A percentile compares a stretch with the other conserved stretches of the same genome.
These are phyloP conservation scores for Brasilioporus rufonigricans DNA, from an alignment of 768 basidiomycete species.

Conservation along the genomic window DNA sequence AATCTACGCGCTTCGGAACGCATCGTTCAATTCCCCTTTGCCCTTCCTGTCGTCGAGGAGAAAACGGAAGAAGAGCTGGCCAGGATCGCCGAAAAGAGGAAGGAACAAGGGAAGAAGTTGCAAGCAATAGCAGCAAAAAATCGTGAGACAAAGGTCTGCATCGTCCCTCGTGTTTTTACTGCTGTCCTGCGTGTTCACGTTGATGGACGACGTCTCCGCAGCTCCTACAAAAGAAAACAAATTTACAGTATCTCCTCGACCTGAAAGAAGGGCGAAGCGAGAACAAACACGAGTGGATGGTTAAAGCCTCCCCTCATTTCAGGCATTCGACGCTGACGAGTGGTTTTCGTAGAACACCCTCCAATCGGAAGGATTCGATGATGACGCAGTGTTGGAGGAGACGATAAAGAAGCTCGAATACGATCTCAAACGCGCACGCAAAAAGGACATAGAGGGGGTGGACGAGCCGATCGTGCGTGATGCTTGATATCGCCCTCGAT, in stretches of 20 bases:
- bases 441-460: conserved; percentile 75
- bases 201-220: conserved; percentile 26
- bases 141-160: conserved; percentile 75
- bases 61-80: conserved; percentile 91
- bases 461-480: conserved; percentile 55
- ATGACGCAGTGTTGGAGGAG: conserved; percentile 76
- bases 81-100: conserved; percentile 70
- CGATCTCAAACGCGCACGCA: conserved; percentile 71
- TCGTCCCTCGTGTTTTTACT: background rate
- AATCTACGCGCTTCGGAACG: conserved; percentile 62
- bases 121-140: conserved; percentile 90
- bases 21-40: conserved; percentile 87
- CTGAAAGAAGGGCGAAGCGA: conserved; percentile 61
- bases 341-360: conserved; percentile 47
- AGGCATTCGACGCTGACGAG: background rate
- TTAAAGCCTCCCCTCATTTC: conserved; percentile 30
- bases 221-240: conserved; percentile 74
- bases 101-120: conserved; percentile 82
- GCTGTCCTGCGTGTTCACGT: background rate
- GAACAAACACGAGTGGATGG: conserved; percentile 75
- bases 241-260: conserved; percentile 61
- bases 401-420: conserved; percentile 83
- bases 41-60: conserved; percentile 59
- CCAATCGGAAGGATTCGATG: conserved; percentile 68
- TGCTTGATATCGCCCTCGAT: background rate